Evolutionary conservation across 2,329 filamentous ascomycete species (phyloP), one percentile per base, ranked within the genome.

Genomic region (Paramyrothecium sp.): DNA sequence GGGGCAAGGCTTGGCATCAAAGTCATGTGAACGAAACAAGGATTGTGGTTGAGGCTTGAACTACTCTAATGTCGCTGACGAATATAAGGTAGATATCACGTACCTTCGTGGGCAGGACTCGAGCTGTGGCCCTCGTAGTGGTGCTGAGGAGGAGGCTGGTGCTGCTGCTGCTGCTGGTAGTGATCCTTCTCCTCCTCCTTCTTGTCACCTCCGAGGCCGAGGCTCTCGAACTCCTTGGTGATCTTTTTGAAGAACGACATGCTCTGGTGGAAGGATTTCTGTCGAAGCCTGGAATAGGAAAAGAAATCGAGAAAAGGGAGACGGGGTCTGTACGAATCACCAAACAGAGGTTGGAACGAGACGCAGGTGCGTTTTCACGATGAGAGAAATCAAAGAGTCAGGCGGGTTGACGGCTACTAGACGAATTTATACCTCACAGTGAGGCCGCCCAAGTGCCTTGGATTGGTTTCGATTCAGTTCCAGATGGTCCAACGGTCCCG

Each of bases 241-340:
- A 78, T 63, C 63, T 77, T 77, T 60, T 74, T 75, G 66, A 78
- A 73, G 65, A 78, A 78, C 38, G 76, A 78, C 76, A 79, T 79
- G 60, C 54, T 70, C 65, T 44, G 54, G 41, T 26, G 20, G 38
- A 47, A 30, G 30, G 26, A 44, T 57, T 44, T 19, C 38, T 44
- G 38, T 16, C 13, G 13, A 44, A 44, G 38, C 38, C n/a, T 16
- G 38, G 13, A 30, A 5, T 47, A 55, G 17, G 58, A 56, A 38
- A 34, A 46, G 48, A 49, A 59, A 55, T 59, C 58, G 52, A 59
- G 54, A 51, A 50, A 53, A 30, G 26, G 4, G 26, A 30, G 10
- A 30, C 10, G 10, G 10, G 26, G 26, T 30, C 26, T 30, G 26
- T 4, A 30, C 26, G 26, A 10, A 30, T 30, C 26, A 30, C 4